These are phyloP conservation scores for Epichloe uncinata DNA, from an alignment of 2,329 filamentous ascomycete genomes.

Conservation along the genomic window DNA sequence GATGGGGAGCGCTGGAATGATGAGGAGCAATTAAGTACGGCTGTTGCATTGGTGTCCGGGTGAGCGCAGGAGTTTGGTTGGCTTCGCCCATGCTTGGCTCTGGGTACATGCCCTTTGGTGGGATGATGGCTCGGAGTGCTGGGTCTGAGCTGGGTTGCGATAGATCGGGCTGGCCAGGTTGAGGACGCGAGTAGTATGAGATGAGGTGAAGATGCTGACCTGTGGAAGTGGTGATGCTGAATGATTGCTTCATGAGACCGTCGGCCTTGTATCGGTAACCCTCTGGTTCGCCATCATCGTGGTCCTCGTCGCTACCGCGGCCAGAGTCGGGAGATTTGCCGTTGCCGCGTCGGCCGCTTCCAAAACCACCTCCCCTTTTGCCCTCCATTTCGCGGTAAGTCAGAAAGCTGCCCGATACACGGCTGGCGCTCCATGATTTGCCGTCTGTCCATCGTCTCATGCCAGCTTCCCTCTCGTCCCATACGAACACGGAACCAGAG, in stretches of 20 bases:
- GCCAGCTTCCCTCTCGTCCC: slow-evolving; percentile 97
- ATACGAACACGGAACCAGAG: slow-evolving; percentile 97
- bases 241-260: slow-evolving; percentile 98
- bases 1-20: slow-evolving; percentile 16
- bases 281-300: slow-evolving; percentile 72
- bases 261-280: slow-evolving; percentile 93
- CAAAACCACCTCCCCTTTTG: slow-evolving; percentile 74
- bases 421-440: slow-evolving; percentile 96
- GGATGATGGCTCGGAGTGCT: slow-evolving; percentile 65
- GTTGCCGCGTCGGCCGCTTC: slow-evolving; percentile 39
- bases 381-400: slow-evolving; percentile 99
- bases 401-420: slow-evolving; percentile 92
- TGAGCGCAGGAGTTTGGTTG: slow-evolving; percentile 67
- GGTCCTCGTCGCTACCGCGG: slow-evolving; percentile 72
- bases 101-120: slow-evolving; percentile 90
- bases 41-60: slow-evolving; percentile 54
- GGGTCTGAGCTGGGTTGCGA: slow-evolving; percentile 74
- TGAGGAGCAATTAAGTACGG: slow-evolving; percentile 25
- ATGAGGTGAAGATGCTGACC: slow-evolving; percentile 91
- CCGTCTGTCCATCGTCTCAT: slow-evolving; percentile 99
- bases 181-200: slow-evolving; percentile 83
- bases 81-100: slow-evolving; percentile 86
- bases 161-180: slow-evolving; percentile 58
- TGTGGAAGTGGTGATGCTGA: slow-evolving; percentile 89
- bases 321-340: slow-evolving; percentile 76